Percentiles rank a stretch among this genome's conserved stretches.
Conservation (phyloP, 2,329 filamentous ascomycete species). For the Diaporthe longicolla region DNA sequence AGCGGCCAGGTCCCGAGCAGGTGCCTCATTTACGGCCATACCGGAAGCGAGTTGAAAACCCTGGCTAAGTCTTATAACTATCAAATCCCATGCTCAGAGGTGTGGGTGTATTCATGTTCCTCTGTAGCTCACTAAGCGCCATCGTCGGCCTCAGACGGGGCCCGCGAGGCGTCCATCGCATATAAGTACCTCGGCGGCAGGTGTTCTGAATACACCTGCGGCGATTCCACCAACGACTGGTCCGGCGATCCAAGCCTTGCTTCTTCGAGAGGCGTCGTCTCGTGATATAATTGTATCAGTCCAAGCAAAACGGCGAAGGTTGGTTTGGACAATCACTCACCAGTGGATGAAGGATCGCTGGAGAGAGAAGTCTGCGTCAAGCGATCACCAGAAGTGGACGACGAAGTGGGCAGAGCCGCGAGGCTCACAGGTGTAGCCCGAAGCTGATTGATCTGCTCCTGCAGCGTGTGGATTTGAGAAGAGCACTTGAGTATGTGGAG, state of each 20-base stretch:
- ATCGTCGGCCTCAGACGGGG: too few species aligned
- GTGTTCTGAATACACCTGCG: too few species aligned
- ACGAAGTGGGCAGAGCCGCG: not conserved
- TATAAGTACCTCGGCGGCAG: not conserved
- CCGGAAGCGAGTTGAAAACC: too few species aligned
- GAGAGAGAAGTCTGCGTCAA: not conserved
- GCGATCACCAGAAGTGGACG: not conserved
- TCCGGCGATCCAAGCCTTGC: conserved; percentile 35
- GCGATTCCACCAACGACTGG: conserved; percentile 2
- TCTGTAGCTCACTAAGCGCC: too few species aligned
- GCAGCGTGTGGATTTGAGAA: not conserved
- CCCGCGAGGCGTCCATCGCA: not conserved
- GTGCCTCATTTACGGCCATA: not conserved
- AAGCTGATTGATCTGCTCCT: conserved; percentile 5
- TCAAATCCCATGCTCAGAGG: too few species aligned
- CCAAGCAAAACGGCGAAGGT: not conserved
- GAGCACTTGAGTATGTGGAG: conserved; percentile 28
- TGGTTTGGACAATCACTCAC: not conserved
- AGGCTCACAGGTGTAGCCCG: not conserved
- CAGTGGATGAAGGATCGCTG: not conserved
- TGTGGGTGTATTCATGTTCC: too few species aligned
- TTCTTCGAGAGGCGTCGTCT: not conserved
- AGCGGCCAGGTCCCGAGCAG: not conserved
- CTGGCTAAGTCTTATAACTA: too few species aligned
- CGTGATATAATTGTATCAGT: not conserved